Percentiles rank a stretch among this genome's conserved stretches.
These are phyloP conservation scores for Xerocomellus dryophilus DNA, from an alignment of 768 basidiomycete genomes.

Conservation along the genomic window DNA sequence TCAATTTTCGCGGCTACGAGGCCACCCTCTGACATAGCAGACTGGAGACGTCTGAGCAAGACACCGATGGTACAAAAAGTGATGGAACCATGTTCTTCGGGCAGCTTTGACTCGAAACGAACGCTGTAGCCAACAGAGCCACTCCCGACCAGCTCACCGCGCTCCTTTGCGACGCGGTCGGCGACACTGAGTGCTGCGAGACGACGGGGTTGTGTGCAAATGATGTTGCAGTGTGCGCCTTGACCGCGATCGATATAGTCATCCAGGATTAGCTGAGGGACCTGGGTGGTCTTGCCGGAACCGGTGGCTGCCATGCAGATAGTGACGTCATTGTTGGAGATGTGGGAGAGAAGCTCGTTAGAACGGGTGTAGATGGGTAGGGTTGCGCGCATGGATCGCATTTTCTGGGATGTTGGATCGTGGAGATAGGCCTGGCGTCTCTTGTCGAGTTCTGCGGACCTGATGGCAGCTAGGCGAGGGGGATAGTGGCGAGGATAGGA, in stretches of 20 bases:
- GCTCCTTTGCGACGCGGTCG: conserved; percentile 84
- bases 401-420: conserved; percentile 57
- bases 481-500: conserved; percentile 30
- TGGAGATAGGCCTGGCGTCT: conserved; percentile 56
- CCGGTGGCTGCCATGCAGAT: conserved; percentile 89
- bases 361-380: conserved; percentile 77
- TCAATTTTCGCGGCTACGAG: conserved; percentile 49
- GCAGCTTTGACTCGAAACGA: conserved; percentile 79
- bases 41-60: conserved; percentile 83
- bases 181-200: conserved; percentile 91
- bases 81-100: conserved; percentile 77
- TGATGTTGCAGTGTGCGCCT: conserved; percentile 81
- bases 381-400: conserved; percentile 62
- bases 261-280: conserved; percentile 90
- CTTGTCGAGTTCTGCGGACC: conserved; percentile 55
- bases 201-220: conserved; percentile 92
- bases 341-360: conserved; percentile 61
- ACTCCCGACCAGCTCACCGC: conserved; percentile 66
- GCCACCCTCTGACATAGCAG: conserved; percentile 51
- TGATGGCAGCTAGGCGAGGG: conserved; percentile 38
- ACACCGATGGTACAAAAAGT: conserved; percentile 94
- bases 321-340: conserved; percentile 77
- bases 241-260: conserved; percentile 73
- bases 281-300: conserved; percentile 92
- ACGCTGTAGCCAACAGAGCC: conserved; percentile 86